Base-by-base conservation (phyloP, 768 basidiomycete species). In the Pisolithus marmoratus region DNA sequence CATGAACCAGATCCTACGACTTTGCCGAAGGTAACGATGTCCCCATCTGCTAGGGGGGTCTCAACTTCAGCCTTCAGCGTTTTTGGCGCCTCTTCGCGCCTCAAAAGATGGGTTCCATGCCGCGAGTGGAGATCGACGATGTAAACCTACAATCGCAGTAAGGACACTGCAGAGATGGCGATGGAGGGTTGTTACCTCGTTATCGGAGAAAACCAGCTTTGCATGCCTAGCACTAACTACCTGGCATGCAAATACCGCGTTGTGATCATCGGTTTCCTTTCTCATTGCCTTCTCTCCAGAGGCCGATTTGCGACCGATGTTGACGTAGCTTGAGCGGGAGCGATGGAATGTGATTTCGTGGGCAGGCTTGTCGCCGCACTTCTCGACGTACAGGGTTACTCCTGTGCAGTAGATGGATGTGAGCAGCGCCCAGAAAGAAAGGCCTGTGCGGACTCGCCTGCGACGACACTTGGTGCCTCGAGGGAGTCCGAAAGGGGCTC, bases 151-250 rank as follows among this genome's bases (percentile, higher is more conserved):
- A 23, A 52, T n/a, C 44, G 31, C 29, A 27, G 50, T 52, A 50
- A 55, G 49, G 27, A 46, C 59, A 56, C 63, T 55, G 46, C 58
- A 54, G 50, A 45, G 49, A 57, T 38, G 58, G 51, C 60, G 42
- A 52, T 37, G 51, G 46, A 38, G 48, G 46, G 52, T 45, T 53
- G 60, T 76, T 77, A 89, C 87, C 72, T 79, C 85, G 55, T 75
- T 78, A 59, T 87, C 83, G 5, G 83, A 74, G 65, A 90, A 84
- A 20, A 78, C 75, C 54, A 91, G 82, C 74, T 82, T 87, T 51
- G 88, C 87, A 71, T 91, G 88, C 61, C 72, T 79, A 23, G 88
- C 78, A 64, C 85, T 88, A 56, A 91, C 84, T 43, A 90, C 88
- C 27, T 86, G 83, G 61, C 88, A 90, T 46, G 81, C 70, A 57